These are phyloP conservation scores for Thalassiosira livingstoniorum DNA, from an alignment of 352 stramenopile species.

Conservation along the genomic window DNA sequence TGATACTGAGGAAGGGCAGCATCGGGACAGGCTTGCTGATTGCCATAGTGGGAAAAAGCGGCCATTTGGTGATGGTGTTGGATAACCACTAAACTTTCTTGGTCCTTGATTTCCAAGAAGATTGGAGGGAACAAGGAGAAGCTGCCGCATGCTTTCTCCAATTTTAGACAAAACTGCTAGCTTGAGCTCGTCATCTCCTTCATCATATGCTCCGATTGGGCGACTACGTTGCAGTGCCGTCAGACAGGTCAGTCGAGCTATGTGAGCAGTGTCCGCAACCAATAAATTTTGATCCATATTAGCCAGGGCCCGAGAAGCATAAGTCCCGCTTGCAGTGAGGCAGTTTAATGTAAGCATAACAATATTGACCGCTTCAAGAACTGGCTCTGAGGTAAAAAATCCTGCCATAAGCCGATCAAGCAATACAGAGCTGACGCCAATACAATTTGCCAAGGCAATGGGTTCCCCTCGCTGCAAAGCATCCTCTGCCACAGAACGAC, in stretches of 20 bases:
- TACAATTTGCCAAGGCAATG: conserved; percentile 80
- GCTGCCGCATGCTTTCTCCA: conserved; percentile 67
- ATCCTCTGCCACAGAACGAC: conserved; percentile 76
- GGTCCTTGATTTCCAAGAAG: conserved; percentile 55
- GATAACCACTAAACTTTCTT: conserved; percentile 61
- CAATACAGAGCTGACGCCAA: conserved; percentile 81
- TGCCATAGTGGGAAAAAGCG: conserved; percentile 81
- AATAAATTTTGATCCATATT: conserved; percentile 80
- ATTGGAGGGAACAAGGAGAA: conserved; percentile 81
- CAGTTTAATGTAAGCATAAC: conserved; percentile 71
- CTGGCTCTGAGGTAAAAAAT: conserved; percentile 81
- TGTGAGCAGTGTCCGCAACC: conserved; percentile 78
- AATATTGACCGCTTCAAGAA: conserved; percentile 76
- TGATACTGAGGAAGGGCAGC: conserved; percentile 52
- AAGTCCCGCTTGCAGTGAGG: conserved; percentile 70
- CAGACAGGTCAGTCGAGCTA: conserved; percentile 77
- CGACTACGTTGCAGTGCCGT: conserved; percentile 74
- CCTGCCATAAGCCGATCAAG: conserved; percentile 81
- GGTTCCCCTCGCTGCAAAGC: conserved; percentile 75
- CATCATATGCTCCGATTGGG: conserved; percentile 69
- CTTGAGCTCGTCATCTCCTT: conserved; percentile 78
- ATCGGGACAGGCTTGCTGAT: conserved; percentile 76
- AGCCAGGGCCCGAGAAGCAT: conserved; percentile 62
- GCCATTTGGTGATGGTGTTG: conserved; percentile 63
- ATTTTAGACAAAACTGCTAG: conserved; percentile 70